Evolutionary conservation across 2,329 filamentous ascomycete genomes (phyloP).

Genomic region (Aspergillus neoniger): DNA sequence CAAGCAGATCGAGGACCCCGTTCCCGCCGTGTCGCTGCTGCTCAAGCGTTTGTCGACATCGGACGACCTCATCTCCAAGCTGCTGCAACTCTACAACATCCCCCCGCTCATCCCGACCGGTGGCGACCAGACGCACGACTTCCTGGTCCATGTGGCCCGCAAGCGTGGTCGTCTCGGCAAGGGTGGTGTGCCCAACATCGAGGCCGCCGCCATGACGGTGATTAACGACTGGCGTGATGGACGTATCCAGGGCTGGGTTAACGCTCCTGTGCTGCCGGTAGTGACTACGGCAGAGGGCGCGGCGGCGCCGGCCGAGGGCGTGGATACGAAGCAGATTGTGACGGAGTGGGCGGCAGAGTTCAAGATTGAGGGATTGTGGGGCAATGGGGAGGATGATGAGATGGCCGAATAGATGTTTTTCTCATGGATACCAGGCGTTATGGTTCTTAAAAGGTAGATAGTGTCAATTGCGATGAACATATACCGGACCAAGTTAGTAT

Average conservation of each 20-base stretch:
- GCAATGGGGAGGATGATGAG: slow-evolving; percentile 57
- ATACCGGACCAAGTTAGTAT: not conserved
- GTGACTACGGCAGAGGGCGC: slow-evolving; percentile 43
- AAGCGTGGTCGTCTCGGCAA: slow-evolving; percentile 87
- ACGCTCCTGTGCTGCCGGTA: slow-evolving; percentile 69
- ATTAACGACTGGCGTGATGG: slow-evolving; percentile 97
- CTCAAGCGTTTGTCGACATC: slow-evolving; percentile 75
- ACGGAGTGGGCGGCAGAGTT: slow-evolving; percentile 94
- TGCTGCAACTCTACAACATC: slow-evolving; percentile 81
- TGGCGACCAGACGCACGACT: slow-evolving; percentile 82
- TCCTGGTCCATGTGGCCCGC: slow-evolving; percentile 89
- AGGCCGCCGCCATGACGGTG: slow-evolving; percentile 85
- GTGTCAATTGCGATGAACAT: not conserved
- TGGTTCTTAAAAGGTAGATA: slow-evolving; percentile 13
- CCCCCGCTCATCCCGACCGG: slow-evolving; percentile 71
- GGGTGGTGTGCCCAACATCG: slow-evolving; percentile 86
- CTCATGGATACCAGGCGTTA: slow-evolving; percentile 20
- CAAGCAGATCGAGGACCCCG: slow-evolving; percentile 89
- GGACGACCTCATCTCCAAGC: slow-evolving; percentile 72
- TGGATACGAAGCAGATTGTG: slow-evolving; percentile 81
- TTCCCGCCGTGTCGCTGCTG: slow-evolving; percentile 84
- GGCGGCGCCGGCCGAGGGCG: slow-evolving; percentile 42
- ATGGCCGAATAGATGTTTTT: slow-evolving; percentile 40
- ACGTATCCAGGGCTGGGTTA: slow-evolving; percentile 88
- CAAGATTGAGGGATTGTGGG: slow-evolving; percentile 90